Evolutionary conservation across 441 rosid genomes (phyloP).

Genomic region (Pelargonium australe): DNA sequence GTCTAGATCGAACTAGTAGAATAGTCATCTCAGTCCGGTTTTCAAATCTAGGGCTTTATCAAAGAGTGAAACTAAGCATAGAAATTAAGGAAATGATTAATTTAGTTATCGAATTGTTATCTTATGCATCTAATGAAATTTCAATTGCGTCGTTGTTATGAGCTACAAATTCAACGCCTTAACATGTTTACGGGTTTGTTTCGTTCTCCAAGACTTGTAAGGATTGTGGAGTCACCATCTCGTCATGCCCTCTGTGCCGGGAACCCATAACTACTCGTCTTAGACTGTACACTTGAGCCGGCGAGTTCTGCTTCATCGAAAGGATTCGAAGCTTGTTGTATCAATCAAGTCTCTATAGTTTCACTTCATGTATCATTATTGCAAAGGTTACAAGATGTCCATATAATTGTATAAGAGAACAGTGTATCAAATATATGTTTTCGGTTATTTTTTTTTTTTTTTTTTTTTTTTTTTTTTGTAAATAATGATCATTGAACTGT

Average conservation of each 20-base stretch:
- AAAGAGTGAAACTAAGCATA: not conserved
- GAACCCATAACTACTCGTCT: constrained; percentile 63
- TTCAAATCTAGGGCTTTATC: too few relatives aligned
- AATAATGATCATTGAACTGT: too few relatives aligned
- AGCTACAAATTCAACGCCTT: not conserved
- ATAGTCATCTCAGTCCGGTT: too few relatives aligned
- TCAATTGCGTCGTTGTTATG: not conserved
- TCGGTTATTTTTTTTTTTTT: too few relatives aligned
- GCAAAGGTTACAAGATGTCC: too few relatives aligned
- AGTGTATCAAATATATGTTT: not conserved
- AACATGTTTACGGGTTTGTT: not conserved
- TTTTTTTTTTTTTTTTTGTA: too few relatives aligned
- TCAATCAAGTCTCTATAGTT: not conserved
- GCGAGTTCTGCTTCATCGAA: not conserved
- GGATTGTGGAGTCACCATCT: constrained; percentile 58
- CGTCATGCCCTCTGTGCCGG: constrained; percentile 67
- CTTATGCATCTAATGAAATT: not conserved
- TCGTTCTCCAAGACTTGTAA: constrained; percentile 63
- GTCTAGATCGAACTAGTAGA: too few relatives aligned
- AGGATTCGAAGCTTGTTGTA: not conserved
- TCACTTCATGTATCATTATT: not conserved
- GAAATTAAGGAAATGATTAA: not conserved
- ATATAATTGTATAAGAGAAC: too few relatives aligned
- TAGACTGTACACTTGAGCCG: constrained; percentile 47
- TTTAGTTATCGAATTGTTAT: too few relatives aligned